Base-by-base conservation (phyloP, 805 yeast genomes). In the Zygosaccharomyces gambellarensis region DNA sequence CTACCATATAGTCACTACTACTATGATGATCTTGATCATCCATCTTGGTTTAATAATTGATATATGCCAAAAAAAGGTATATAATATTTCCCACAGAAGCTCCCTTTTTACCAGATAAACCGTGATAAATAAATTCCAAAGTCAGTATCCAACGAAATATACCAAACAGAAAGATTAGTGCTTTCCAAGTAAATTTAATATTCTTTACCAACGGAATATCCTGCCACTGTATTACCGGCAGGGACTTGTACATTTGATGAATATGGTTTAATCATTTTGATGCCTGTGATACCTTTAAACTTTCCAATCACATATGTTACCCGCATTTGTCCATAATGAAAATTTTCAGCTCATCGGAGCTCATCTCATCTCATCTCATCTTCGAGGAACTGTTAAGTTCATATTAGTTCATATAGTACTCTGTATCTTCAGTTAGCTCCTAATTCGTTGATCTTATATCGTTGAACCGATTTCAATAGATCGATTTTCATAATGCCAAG, bases 401-500 rank as follows among this genome's bases (percentile, higher is more conserved):
- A 14, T n/a, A 21, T 14, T 7, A 17, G n/a, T 9, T 10, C 19
- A 5, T 17, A 5, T 17, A 34, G 11, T 6, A 17, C 22, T 14
- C 5, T 34, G 22, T 2, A 34, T 5, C 19, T 14, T 34, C 9
- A 17, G 14, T 32, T 17, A 21, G 19, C 10, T 17, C 23, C 28
- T 17, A 21, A 17, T 34, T 34, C 22, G 7, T 34, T 17, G 7
- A 14, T 17, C 6, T 5, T 21, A 9, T 14, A 4, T 34, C 9
- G 9, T 4, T 11, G 10, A 23, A 3, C 11, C 43, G 23, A 12
- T n/a, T 17, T 3, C 9, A 25, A 30, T 27, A 23, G 31, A 27
- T 39, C 4, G 12, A 23, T 12, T 23, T 17, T 28, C n/a, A 73
- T 58, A 50, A 92, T 92, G 99, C 97, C 99, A 54, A 88, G 96